A percentile compares a stretch with the other conserved stretches of the same genome.
phyloP scores from a whole-genome alignment of 139 green algal genomes.

The Chlorella sorokiniana region DNA sequence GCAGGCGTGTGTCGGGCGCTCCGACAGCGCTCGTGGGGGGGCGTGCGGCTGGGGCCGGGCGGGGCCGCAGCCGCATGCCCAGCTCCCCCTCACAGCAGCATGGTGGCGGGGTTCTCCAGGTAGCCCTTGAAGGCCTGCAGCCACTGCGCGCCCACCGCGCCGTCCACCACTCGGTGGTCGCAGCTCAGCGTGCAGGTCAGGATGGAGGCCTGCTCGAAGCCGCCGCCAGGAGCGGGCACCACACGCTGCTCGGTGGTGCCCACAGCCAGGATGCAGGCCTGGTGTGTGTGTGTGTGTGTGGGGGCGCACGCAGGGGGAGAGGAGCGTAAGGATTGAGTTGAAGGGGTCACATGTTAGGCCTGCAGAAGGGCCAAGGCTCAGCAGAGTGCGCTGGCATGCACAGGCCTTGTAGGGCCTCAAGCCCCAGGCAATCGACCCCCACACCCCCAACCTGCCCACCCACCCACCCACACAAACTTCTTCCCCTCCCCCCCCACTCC shows the following conservation, averaged over 20 bases:
- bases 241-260: conserved; percentile 66
- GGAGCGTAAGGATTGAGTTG: neutral
- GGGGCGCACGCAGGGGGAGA: neutral
- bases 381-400: no score
- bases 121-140: conserved; percentile 91
- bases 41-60: neutral
- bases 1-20: no score
- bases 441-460: no score
- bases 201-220: conserved; percentile 60
- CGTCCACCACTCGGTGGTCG: conserved; percentile 98
- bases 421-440: no score
- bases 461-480: neutral
- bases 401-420: no score
- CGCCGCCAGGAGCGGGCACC: conserved; percentile 41
- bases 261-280: conserved; percentile 82
- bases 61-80: neutral
- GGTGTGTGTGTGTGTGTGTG: no score
- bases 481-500: neutral
- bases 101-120: conserved; percentile 89
- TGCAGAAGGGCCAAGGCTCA: no score
- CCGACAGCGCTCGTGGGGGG: no score
- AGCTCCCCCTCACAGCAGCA: conserved; percentile 77
- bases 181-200: conserved; percentile 88
- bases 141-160: conserved; percentile 95
- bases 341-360: neutral